phyloP scores from a whole-genome alignment of 2,329 filamentous ascomycete species.

The Mycosphaerella sp. region DNA sequence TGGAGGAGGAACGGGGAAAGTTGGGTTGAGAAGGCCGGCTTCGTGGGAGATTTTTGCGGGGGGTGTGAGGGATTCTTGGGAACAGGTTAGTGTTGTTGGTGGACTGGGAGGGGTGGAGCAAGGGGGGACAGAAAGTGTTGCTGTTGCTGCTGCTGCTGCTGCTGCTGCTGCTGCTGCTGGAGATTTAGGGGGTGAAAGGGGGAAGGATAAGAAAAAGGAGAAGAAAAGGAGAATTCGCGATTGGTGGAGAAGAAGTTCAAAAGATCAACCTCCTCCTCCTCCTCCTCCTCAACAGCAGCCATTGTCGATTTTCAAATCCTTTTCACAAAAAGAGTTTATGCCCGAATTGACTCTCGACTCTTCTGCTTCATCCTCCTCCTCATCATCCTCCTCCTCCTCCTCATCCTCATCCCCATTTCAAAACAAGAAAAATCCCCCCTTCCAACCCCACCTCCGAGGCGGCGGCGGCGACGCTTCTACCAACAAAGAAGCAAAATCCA shows the following conservation, averaged over 20 bases:
- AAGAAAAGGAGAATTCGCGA: background rate
- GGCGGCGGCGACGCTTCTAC: conserved; percentile 6
- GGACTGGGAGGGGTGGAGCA: too few species aligned
- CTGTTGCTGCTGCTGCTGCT: too few species aligned
- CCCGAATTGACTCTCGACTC: background rate
- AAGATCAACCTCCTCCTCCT: background rate
- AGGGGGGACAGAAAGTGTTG: too few species aligned
- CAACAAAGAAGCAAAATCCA: background rate
- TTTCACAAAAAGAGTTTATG: conserved; percentile 4
- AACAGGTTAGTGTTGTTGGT: background rate
- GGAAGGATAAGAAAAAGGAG: background rate
- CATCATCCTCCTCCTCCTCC: background rate
- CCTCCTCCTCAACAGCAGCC: background rate
- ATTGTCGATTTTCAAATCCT: background rate
- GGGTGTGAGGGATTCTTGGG: background rate
- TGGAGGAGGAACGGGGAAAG: background rate
- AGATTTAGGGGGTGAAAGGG: background rate
- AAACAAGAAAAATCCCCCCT: background rate
- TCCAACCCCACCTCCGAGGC: conserved; percentile 4
- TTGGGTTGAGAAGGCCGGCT: background rate
- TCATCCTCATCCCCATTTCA: background rate
- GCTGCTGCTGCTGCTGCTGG: too few species aligned
- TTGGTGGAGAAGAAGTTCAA: background rate
- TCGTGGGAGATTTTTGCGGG: conserved; percentile 3
- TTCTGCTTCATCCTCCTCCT: background rate